Base-by-base conservation (phyloP, 805 yeast genomes). In the Lachancea lanzarotensis region DNA sequence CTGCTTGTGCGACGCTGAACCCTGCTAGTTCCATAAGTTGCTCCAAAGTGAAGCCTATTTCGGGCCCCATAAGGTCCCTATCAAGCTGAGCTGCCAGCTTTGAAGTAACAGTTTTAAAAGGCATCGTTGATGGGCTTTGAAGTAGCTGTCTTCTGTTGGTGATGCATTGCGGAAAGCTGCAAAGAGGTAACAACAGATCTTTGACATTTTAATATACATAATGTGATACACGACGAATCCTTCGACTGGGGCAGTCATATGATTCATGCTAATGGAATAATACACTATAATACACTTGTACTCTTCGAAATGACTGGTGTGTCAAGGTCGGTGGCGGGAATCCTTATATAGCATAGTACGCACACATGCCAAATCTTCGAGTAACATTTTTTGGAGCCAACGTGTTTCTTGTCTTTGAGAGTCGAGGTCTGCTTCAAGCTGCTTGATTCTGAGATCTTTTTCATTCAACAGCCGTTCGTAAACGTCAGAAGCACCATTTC, bases 11-110 rank as follows among this genome's bases (percentile, higher is more conserved):
- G 9, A 91, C 97, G 1, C 96, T 80, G 25, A 90, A 72, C 0
- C 98, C 98, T 0, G 98, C 98, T 35, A 93, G 71, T 65, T 93
- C 98, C 98, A 93, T 93, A 68, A 74, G 42, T 40, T 59, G 66
- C 38, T 63, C 56, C 27, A 57, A 42, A 11, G 66, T 59, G 51
- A 57, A 64, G 18, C 62, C 64, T 38, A 57, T 93, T 2, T 81
- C 81, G 0, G 84, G 66, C 1, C 93, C 80, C 97, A 93, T 91
- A 47, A 91, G 72, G 56, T 90, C 96, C 50, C 75, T 73, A 57
- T 91, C 98, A 22, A 91, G 73, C 34, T 76, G 76, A 0, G 91
- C 82, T 0, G 98, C 98, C 2, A 67, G 40, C 37, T 70, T 68
- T 0, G 79, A 71, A 1, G 74, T 66, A 1, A 76, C 63, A 2